Percentiles rank a stretch among this genome's conserved stretches.
These are phyloP conservation scores for Fusarium napiforme DNA, from an alignment of 2,329 filamentous ascomycete genomes.

Conservation along the genomic window DNA sequence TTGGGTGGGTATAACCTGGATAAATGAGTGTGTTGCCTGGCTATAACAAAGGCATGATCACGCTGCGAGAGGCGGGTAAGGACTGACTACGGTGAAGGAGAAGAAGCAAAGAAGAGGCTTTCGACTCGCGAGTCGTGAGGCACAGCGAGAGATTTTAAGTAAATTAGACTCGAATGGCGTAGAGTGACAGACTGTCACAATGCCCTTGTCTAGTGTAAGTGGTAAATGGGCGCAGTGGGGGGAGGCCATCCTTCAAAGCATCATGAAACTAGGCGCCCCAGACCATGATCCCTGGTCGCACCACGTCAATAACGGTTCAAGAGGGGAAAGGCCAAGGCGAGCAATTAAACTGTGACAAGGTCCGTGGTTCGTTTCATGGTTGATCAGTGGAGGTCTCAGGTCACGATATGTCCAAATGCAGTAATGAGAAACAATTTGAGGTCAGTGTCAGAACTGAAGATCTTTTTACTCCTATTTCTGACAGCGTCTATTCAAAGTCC, in stretches of 20 bases:
- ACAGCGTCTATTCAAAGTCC: not conserved
- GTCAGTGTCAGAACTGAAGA: slow-evolving; percentile 13
- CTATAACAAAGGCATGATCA: slow-evolving; percentile 40
- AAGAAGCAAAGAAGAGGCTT: not conserved
- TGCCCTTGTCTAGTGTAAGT: slow-evolving; percentile 41
- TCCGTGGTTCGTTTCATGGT: slow-evolving; percentile 12
- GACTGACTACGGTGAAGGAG: slow-evolving; percentile 4
- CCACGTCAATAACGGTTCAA: slow-evolving; percentile 32
- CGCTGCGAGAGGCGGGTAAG: slow-evolving; percentile 8
- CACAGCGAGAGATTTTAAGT: slow-evolving; percentile 39
- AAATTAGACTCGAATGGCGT: slow-evolving; percentile 23
- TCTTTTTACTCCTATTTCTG: slow-evolving; percentile 21
- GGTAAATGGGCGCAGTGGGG: slow-evolving; percentile 36
- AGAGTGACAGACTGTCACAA: slow-evolving; percentile 15
- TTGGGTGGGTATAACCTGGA: slow-evolving; percentile 38
- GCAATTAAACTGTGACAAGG: slow-evolving; percentile 37
- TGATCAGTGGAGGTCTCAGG: slow-evolving; percentile 30
- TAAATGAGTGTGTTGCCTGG: slow-evolving; percentile 15
- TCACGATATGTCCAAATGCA: not conserved
- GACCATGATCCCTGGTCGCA: slow-evolving; percentile 25
- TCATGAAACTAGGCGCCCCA: slow-evolving; percentile 38
- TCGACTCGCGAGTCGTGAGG: slow-evolving; percentile 18
- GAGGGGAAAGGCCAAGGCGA: slow-evolving; percentile 33
- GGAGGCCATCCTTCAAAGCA: slow-evolving; percentile 36
- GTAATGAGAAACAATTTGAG: slow-evolving; percentile 13